A percentile compares a stretch with the other conserved stretches of the same genome.
phyloP scores from a whole-genome alignment of 768 basidiomycete genomes.

The Hygrophorus russula region DNA sequence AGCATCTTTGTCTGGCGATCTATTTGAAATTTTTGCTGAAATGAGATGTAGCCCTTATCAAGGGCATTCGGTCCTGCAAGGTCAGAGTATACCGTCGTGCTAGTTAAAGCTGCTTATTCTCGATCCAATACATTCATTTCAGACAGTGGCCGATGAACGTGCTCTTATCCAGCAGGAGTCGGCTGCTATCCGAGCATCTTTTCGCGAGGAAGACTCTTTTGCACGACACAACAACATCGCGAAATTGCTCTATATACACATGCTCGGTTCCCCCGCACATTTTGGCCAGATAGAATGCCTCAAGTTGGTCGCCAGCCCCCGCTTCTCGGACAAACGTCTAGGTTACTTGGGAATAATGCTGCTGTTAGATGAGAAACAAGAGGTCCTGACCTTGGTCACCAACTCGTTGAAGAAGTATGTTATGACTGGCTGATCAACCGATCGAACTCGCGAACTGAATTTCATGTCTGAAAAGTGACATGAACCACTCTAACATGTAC shows the following conservation, averaged over 20 bases:
- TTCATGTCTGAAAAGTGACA: constrained; percentile 52
- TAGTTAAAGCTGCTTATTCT: constrained; percentile 11
- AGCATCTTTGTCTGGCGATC: constrained; percentile 8
- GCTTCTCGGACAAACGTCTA: constrained; percentile 92
- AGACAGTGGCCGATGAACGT: constrained; percentile 98
- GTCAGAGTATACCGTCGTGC: constrained; percentile 25
- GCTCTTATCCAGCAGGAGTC: constrained; percentile 95
- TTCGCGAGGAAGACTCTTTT: constrained; percentile 94
- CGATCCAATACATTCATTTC: constrained; percentile 12
- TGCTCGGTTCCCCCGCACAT: constrained; percentile 97
- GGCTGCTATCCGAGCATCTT: constrained; percentile 91
- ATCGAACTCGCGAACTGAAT: constrained; percentile 4
- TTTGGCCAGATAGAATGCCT: constrained; percentile 98
- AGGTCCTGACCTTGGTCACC: constrained; percentile 93
- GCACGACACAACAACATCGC: constrained; percentile 95
- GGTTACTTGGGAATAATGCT: constrained; percentile 99
- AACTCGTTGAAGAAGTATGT: constrained; percentile 96
- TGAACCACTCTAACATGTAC: constrained; percentile 99
- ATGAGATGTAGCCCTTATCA: constrained; percentile 69
- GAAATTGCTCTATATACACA: constrained; percentile 96
- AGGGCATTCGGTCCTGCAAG: constrained; percentile 97
- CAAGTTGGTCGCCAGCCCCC: constrained; percentile 87
- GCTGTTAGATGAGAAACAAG: constrained; percentile 93
- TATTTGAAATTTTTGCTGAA: constrained; percentile 14
- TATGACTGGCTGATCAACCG: not conserved